These are phyloP conservation scores for Pythium scleroteichum DNA, from an alignment of 352 stramenopile genomes.

Conservation along the genomic window DNA sequence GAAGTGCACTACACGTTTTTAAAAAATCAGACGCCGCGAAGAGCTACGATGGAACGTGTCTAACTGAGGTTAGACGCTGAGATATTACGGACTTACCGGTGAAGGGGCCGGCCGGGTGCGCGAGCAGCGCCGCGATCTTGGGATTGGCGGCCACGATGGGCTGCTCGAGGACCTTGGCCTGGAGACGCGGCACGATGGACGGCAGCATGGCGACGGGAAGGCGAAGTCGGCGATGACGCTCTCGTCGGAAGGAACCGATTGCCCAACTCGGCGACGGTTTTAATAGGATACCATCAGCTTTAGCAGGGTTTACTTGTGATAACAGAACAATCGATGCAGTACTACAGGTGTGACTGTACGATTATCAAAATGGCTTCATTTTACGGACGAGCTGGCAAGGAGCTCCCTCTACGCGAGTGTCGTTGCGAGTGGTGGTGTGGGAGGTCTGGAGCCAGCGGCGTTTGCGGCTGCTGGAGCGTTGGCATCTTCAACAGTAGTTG, in stretches of 20 bases:
- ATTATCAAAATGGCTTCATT: slow-evolving; percentile 4
- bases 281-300: neutral
- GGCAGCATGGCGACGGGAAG: slow-evolving; percentile 41
- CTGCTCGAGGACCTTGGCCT: slow-evolving; percentile 71
- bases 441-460: no score
- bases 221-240: slow-evolving; percentile 8
- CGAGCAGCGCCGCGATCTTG: slow-evolving; percentile 58
- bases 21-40: slow-evolving; percentile 4
- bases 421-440: no score
- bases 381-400: neutral
- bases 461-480: no score
- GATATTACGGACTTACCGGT: slow-evolving; percentile 45
- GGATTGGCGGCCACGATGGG: slow-evolving; percentile 72
- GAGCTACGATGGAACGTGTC: no score
- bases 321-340: neutral
- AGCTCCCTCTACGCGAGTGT: no score
- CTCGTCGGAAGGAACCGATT: slow-evolving; percentile 1
- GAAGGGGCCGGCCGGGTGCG: slow-evolving; percentile 84
- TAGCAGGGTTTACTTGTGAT: neutral
- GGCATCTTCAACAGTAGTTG: no score
- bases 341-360: neutral
- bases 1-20: slow-evolving; percentile 80
- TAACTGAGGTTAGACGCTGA: no score
- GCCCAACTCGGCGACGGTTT: neutral
- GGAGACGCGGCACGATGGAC: slow-evolving; percentile 70